Percentiles rank a stretch among this genome's conserved stretches.
phyloP scores from a whole-genome alignment of 768 basidiomycete genomes.

The Leucocoprinus leucothites region DNA sequence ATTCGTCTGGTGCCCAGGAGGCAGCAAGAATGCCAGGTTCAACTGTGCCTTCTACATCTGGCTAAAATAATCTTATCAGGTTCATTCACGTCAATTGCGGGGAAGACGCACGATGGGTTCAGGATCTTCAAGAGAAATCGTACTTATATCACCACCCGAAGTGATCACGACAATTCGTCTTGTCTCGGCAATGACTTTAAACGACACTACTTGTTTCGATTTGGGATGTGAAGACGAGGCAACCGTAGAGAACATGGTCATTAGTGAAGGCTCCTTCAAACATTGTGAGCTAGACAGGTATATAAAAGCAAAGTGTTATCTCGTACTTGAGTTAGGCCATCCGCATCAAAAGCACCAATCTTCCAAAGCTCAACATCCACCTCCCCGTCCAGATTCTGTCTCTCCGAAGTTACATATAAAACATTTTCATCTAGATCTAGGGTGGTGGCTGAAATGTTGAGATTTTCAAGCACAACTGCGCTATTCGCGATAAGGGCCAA shows the following conservation, averaged over 20 bases:
- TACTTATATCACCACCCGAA: constrained; percentile 80
- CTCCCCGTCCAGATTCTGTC: constrained; percentile 39
- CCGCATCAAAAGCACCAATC: constrained; percentile 18
- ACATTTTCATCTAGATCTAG: constrained; percentile 64
- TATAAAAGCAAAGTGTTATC: neutral
- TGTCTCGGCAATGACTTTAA: constrained; percentile 73
- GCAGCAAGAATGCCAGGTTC: constrained; percentile 83
- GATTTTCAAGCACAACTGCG: constrained; percentile 23
- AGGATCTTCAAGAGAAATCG: constrained; percentile 53
- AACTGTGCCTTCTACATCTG: constrained; percentile 83
- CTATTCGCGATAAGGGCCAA: constrained; percentile 39
- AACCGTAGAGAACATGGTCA: constrained; percentile 36
- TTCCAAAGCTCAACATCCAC: constrained; percentile 62
- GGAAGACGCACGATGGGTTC: constrained; percentile 36
- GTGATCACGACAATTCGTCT: constrained; percentile 63
- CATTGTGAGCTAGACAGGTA: neutral
- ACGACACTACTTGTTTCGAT: constrained; percentile 50
- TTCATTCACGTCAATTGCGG: neutral
- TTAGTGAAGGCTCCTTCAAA: constrained; percentile 20
- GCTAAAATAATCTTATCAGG: constrained; percentile 32
- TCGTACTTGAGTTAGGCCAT: neutral
- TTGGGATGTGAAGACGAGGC: constrained; percentile 23
- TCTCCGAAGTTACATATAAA: constrained; percentile 57
- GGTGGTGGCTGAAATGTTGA: constrained; percentile 43
- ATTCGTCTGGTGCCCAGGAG: constrained; percentile 90